Conservation (phyloP, 331 rosid genomes). For the Quercus phellos region DNA sequence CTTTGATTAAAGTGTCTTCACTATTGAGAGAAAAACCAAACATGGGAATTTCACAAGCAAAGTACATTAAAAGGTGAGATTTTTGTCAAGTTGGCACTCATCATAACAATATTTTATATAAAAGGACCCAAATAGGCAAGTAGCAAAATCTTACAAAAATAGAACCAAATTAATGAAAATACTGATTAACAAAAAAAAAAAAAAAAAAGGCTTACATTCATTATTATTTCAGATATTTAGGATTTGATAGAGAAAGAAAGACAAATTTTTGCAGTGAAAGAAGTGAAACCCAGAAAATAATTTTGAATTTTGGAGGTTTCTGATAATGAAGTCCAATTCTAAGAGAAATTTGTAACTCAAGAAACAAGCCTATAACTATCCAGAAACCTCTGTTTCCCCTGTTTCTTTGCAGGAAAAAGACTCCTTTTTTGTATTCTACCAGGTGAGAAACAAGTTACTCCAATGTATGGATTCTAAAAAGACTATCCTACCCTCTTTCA, state of each 20-base stretch:
- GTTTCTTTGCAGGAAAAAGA: slow-evolving; percentile 1
- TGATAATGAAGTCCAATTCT: neutral
- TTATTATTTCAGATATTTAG: neutral
- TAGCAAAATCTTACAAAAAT: neutral
- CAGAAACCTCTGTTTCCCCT: slow-evolving; percentile 18
- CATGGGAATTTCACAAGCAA: neutral
- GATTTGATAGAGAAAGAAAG: neutral
- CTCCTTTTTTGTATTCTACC: slow-evolving; percentile 6
- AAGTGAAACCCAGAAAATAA: slow-evolving; percentile 16
- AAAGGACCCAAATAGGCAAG: neutral
- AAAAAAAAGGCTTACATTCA: neutral
- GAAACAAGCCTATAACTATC: neutral
- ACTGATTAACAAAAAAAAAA: neutral
- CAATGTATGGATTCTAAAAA: slow-evolving; percentile 14
- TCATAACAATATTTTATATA: neutral
- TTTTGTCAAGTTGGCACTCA: slow-evolving; percentile 11
- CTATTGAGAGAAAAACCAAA: neutral
- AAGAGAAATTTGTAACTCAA: slow-evolving; percentile 5
- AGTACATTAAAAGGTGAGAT: neutral
- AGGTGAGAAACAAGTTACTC: neutral
- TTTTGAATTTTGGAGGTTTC: slow-evolving; percentile 10
- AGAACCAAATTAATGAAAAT: neutral
- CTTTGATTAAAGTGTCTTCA: neutral
- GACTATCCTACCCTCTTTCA: slow-evolving; percentile 28
- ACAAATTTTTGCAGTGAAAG: neutral